Evolutionary conservation across 345 rosid species (phyloP).

Genomic region (Erucastrum elatum): DNA sequence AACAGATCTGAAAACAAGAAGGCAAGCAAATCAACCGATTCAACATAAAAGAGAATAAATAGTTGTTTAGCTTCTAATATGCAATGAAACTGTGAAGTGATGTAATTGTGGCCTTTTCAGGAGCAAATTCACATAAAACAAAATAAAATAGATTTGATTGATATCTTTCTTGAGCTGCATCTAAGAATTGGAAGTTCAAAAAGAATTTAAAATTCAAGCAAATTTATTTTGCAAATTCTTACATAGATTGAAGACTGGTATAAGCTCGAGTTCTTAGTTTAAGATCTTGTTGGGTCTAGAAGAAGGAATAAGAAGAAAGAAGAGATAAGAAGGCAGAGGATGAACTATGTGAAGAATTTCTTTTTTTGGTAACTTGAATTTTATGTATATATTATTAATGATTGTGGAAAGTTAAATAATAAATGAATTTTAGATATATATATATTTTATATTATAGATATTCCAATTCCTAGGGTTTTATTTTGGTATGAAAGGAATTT

Average conservation of each 20-base stretch:
- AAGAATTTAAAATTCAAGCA: not conserved
- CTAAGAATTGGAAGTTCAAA: not conserved
- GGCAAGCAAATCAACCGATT: not conserved
- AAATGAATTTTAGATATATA: not conserved
- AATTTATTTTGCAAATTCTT: conserved; percentile 14
- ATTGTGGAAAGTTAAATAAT: conserved; percentile 32
- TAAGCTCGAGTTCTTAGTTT: conserved; percentile 25
- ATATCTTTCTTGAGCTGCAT: conserved; percentile 8
- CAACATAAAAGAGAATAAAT: not conserved
- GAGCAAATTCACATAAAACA: conserved; percentile 6
- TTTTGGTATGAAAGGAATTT: conserved; percentile 42
- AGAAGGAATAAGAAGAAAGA: conserved; percentile 14
- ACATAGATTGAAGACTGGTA: conserved; percentile 10
- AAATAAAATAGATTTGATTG: conserved; percentile 1
- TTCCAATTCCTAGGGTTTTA: conserved; percentile 35
- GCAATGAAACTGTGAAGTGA: not conserved
- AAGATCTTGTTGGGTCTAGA: conserved; percentile 25
- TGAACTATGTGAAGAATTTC: conserved; percentile 22
- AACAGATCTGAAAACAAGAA: conserved; percentile 35
- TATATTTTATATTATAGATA: conserved; percentile 1
- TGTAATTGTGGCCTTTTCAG: not conserved
- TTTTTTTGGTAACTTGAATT: conserved; percentile 30
- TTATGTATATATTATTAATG: conserved; percentile 26
- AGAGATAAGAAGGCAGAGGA: conserved; percentile 35
- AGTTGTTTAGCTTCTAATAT: conserved; percentile 1